Evolutionary conservation across 306 rosid genomes (phyloP).

Genomic region (Crotalaria pallida): DNA sequence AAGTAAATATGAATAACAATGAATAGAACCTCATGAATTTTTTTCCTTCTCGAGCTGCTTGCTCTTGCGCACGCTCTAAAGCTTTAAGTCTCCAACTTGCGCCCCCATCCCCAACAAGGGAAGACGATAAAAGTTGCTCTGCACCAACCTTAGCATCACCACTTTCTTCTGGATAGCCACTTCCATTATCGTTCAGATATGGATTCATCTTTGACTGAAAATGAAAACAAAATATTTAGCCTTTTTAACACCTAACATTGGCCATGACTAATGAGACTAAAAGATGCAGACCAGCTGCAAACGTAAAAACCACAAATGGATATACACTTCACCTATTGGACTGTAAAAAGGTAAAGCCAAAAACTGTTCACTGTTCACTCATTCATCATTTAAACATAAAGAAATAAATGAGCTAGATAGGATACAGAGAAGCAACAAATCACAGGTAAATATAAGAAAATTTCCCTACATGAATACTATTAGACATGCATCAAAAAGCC

Average conservation of each 20-base stretch:
- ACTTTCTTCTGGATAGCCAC: constrained; percentile 78
- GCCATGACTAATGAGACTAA: constrained; percentile 1
- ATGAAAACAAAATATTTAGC: neutral
- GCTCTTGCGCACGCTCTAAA: constrained; percentile 87
- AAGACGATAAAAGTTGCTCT: constrained; percentile 48
- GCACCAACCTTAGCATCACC: constrained; percentile 37
- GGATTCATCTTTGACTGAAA: constrained; percentile 58
- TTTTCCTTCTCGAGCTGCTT: constrained; percentile 80
- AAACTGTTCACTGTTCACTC: neutral
- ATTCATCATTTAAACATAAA: constrained; percentile 4
- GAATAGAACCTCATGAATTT: constrained; percentile 47
- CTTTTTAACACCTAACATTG: neutral
- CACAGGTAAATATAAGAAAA: neutral
- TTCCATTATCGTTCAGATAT: constrained; percentile 64
- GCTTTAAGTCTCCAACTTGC: constrained; percentile 99
- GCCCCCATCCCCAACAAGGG: constrained; percentile 92
- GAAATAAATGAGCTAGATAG: neutral
- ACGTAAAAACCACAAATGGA: neutral
- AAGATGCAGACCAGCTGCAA: neutral
- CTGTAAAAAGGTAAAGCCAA: neutral
- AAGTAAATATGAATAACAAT: constrained; percentile 18
- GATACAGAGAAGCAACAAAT: neutral
- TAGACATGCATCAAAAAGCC: neutral
- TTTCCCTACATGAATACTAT: neutral
- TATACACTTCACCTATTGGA: neutral